These are phyloP conservation scores for Suillus subluteus DNA, from an alignment of 768 basidiomycete genomes.

Conservation along the genomic window DNA sequence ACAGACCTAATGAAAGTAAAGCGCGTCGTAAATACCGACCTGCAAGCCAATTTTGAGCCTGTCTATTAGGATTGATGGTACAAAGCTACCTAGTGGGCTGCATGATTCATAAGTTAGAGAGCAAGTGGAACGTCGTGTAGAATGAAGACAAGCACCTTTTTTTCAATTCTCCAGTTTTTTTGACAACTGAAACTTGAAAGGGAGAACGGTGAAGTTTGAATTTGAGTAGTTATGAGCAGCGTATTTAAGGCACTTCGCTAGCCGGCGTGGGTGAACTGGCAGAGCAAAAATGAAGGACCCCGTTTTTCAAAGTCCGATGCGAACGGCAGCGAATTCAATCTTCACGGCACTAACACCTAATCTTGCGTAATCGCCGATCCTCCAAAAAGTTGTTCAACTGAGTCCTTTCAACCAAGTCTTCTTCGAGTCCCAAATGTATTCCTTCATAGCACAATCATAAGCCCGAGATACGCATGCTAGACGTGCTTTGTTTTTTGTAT, in stretches of 20 bases:
- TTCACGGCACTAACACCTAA: conserved; percentile 7
- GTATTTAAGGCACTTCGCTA: conserved; percentile 47
- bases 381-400: background rate
- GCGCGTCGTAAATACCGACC: conserved; percentile 42
- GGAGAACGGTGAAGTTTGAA: conserved; percentile 33
- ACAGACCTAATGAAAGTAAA: conserved; percentile 25
- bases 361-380: conserved; percentile 32
- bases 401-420: background rate
- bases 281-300: conserved; percentile 40
- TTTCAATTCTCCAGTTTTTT: conserved; percentile 38
- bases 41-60: conserved; percentile 76
- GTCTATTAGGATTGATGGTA: conserved; percentile 83
- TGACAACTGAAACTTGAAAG: conserved; percentile 31
- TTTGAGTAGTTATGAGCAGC: conserved; percentile 35
- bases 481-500: background rate
- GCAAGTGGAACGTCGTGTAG: conserved; percentile 15
- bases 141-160: conserved; percentile 45
- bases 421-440: background rate
- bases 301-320: conserved; percentile 38
- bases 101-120: conserved; percentile 21
- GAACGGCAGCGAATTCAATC: conserved; percentile 1
- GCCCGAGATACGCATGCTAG: background rate
- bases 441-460: background rate
- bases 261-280: conserved; percentile 33
- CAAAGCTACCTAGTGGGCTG: conserved; percentile 64